Percentiles rank a stretch among this genome's conserved stretches.
Evolutionary conservation across 2,329 filamentous ascomycete species (phyloP).

Genomic region (Onygenales sp.): DNA sequence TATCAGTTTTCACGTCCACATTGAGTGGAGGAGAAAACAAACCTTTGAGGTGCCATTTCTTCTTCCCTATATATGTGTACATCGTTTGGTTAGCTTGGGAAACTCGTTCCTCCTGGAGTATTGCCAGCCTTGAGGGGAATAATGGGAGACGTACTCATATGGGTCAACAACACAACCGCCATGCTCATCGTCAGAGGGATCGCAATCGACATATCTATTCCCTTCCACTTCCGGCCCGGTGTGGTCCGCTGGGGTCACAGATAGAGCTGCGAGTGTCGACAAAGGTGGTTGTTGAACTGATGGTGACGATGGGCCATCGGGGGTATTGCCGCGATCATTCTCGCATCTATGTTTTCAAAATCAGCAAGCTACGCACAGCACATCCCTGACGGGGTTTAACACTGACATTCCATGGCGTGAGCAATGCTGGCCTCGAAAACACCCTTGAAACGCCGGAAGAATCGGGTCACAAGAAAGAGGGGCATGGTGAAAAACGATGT

Average conservation of each 20-base stretch:
- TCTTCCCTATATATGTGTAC: too few relatives aligned
- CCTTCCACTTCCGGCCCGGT: neutral
- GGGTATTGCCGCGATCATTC: neutral
- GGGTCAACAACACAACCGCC: too few relatives aligned
- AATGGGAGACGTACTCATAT: too few relatives aligned
- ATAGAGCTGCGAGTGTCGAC: neutral
- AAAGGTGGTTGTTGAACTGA: neutral
- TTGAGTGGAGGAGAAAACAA: too few relatives aligned
- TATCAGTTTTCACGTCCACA: too few relatives aligned
- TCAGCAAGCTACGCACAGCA: neutral
- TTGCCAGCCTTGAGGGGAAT: too few relatives aligned
- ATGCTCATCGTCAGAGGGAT: too few relatives aligned
- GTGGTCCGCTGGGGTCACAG: neutral
- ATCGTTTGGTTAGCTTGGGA: too few relatives aligned
- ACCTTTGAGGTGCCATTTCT: too few relatives aligned
- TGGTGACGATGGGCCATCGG: neutral
- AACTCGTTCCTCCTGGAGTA: too few relatives aligned
- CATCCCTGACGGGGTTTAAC: too few relatives aligned
- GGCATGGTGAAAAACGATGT: conserved; percentile 3
- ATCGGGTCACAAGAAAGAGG: conserved; percentile 7
- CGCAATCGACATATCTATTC: too few relatives aligned
- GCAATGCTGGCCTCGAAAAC: conserved; percentile 9
- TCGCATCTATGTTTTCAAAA: neutral
- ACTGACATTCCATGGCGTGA: conserved; percentile 7
- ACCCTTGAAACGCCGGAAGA: conserved; percentile 6